Conservation (phyloP, 371 early-diverging fungal genomes). For the Rhizopus stolonifer region DNA sequence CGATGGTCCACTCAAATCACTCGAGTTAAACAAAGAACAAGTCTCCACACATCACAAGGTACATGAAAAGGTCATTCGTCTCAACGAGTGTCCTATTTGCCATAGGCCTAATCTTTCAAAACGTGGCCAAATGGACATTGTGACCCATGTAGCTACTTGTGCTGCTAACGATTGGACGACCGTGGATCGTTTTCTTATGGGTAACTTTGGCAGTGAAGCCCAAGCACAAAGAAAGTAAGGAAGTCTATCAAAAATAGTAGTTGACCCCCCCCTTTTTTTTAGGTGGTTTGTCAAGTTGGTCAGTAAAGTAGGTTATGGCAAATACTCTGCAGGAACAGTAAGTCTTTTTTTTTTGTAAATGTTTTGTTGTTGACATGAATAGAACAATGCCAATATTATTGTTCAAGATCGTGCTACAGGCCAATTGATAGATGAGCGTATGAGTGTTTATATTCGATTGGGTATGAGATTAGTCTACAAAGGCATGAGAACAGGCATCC, state of each 20-base stretch:
- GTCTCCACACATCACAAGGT: not conserved
- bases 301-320: constrained; percentile 74
- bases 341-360: constrained; percentile 7
- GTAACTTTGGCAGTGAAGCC: constrained; percentile 78
- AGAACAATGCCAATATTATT: constrained; percentile 74
- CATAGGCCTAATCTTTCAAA: constrained; percentile 56
- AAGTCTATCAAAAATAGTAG: too few relatives aligned
- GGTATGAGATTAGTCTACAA: constrained; percentile 83
- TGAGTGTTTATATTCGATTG: constrained; percentile 80
- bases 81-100: constrained; percentile 75
- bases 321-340: constrained; percentile 67
- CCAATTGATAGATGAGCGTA: constrained; percentile 77
- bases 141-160: constrained; percentile 80
- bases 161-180: constrained; percentile 64
- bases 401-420: constrained; percentile 77
- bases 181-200: constrained; percentile 67
- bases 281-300: constrained; percentile 83
- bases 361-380: not conserved
- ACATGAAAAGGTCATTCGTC: constrained; percentile 64
- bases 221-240: constrained; percentile 66
- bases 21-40: constrained; percentile 3
- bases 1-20: constrained; percentile 6
- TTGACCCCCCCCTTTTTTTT: not conserved
- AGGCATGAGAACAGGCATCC: constrained; percentile 51
- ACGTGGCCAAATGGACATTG: constrained; percentile 69